phyloP scores from a whole-genome alignment of 2,329 filamentous ascomycete species.

The Shiraia sp. region DNA sequence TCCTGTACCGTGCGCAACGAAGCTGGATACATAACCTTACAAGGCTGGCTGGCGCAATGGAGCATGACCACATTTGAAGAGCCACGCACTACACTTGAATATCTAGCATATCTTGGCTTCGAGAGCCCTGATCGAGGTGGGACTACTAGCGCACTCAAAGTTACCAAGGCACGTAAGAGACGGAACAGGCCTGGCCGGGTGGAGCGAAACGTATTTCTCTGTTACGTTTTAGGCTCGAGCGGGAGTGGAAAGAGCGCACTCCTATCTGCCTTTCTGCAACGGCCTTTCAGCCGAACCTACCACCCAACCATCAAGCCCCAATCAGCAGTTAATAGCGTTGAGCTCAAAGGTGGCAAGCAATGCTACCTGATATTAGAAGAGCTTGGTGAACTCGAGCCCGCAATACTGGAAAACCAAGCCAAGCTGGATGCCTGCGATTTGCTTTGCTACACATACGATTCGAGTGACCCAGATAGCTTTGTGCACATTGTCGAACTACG shows the following conservation, averaged over 20 bases:
- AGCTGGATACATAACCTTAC: constrained; percentile 89
- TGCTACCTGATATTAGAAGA: constrained; percentile 96
- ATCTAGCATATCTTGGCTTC: constrained; percentile 94
- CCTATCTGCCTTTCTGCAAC: constrained; percentile 86
- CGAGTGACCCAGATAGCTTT: constrained; percentile 94
- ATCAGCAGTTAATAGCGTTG: constrained; percentile 92
- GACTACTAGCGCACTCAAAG: constrained; percentile 82
- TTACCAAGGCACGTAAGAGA: constrained; percentile 89
- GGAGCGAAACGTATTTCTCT: constrained; percentile 91
- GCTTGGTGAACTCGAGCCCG: constrained; percentile 91
- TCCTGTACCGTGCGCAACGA: constrained; percentile 94
- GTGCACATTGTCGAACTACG: constrained; percentile 84
- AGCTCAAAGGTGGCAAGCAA: constrained; percentile 93
- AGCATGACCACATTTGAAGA: constrained; percentile 99
- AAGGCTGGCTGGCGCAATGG: constrained; percentile 98
- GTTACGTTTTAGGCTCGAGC: constrained; percentile 85
- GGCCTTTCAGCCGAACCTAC: constrained; percentile 82
- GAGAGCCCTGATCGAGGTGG: constrained; percentile 75
- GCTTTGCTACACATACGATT: constrained; percentile 95
- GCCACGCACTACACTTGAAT: constrained; percentile 92
- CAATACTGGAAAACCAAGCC: constrained; percentile 86
- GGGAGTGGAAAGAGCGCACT: constrained; percentile 90
- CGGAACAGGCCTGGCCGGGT: constrained; percentile 80
- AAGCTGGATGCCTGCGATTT: constrained; percentile 93
- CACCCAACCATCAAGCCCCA: constrained; percentile 94